Percentiles rank a stretch among this genome's conserved stretches.
These are phyloP conservation scores for Phanerochaete sordida DNA, from an alignment of 768 basidiomycete species.

Conservation along the genomic window DNA sequence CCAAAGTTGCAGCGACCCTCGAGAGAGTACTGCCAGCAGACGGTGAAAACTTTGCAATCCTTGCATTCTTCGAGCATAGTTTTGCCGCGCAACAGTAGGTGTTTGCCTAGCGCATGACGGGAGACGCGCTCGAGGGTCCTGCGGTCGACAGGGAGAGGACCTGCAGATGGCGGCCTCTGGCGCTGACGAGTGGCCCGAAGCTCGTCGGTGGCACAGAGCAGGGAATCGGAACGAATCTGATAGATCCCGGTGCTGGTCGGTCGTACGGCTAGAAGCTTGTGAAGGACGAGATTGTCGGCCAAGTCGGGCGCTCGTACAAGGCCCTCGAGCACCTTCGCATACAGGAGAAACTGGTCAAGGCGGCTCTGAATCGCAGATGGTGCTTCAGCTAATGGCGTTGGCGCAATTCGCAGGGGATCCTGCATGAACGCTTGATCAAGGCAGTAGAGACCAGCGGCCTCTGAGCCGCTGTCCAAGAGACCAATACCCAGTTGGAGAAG, in stretches of 20 bases:
- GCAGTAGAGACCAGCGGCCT: constrained; percentile 36
- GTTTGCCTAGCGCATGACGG: not conserved
- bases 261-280: constrained; percentile 33
- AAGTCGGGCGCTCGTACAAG: constrained; percentile 28
- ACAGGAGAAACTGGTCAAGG: constrained; percentile 33
- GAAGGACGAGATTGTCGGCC: constrained; percentile 16
- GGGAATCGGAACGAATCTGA: constrained; percentile 23
- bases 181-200: constrained; percentile 22
- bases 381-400: constrained; percentile 17
- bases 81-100: not conserved
- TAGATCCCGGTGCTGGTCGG: not conserved
- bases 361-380: not conserved
- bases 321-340: constrained; percentile 29
- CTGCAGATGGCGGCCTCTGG: not conserved
- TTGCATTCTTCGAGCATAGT: not conserved
- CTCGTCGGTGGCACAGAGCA: constrained; percentile 14
- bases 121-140: not conserved
- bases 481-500: constrained; percentile 30
- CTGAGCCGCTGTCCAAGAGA: constrained; percentile 21
- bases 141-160: not conserved
- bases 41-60: not conserved
- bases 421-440: constrained; percentile 37
- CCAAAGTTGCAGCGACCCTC: not conserved
- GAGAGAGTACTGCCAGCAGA: not conserved
- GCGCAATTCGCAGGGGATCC: constrained; percentile 23